Base-by-base conservation (phyloP, 1,284 basidiomycete genomes). In the Phylloporus sp. region DNA sequence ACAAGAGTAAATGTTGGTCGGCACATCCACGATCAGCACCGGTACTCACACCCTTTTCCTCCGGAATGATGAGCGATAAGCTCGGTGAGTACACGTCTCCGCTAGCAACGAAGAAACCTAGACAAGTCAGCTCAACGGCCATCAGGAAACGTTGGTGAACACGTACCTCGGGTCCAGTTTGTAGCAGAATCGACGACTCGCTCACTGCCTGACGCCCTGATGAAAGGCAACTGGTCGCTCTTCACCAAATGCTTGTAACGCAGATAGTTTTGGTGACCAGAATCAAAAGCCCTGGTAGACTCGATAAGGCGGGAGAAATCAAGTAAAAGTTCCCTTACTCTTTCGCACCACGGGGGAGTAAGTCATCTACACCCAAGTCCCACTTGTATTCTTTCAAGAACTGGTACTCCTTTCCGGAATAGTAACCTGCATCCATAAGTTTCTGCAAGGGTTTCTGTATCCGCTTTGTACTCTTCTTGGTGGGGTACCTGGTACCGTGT, bases 401-500 rank as follows among this genome's bases (percentile, higher is more conserved):
- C 4, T 80, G 66, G 6, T 94, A 78, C 15, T 80, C 76, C 1
- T 81, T 72, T 62, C 87, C 80, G 0, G 77, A 77, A 72, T 81
- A 84, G n/a, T 74, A 56, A 8, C 70, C 65, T 4, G 80, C 87
- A 1, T 78, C 72, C 60, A 83, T 71, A 1, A 92, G 76, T 68
- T 89, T 91, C 13, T 69, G 66, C 11, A 92, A 67, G 0, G 89
- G 83, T 0, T 73, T 62, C 39, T 77, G 62, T n/a, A 94, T 89
- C 4, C 69, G 68, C 17, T 71, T 70, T 0, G 81, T 75, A 0
- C 87, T 82, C 10, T 79, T 78, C 1, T 75, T 69, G 0, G 93
- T 94, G 0, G 94, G 95, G 68, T 84, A 95, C 37, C 95, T 84
- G 2, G 92, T 88, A 1, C 93, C 92, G 70, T 96, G 95, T 15